Evolutionary conservation across 352 stramenopile genomes (phyloP), one percentile per base, ranked within the genome.

Genomic region (Pythium rishiriense): DNA sequence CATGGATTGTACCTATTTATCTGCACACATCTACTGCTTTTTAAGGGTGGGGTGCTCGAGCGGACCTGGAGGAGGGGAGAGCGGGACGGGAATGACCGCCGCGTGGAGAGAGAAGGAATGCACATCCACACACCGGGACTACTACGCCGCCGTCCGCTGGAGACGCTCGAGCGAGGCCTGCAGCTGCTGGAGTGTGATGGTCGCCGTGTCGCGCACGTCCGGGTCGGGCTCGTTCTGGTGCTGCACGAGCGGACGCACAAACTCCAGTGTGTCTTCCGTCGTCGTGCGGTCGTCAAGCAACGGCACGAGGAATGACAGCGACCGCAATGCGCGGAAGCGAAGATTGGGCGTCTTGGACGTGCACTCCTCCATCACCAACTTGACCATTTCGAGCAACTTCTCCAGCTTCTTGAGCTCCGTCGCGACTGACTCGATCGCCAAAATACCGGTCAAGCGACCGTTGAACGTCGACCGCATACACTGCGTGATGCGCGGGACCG

Each of bases 401-500:
- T 88, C 85, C 54, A 87, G 72, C 29, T 75, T 69, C 59, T 90
- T 79, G 21, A 94, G 69, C 51, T 88, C 77, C 5, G 52, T 41
- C 2, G 85, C 82, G 51, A 91, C 66, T 21, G 83, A 49, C 72
- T 94, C 85, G 24, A 93, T 74, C 43, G 85, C 85, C 17, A 79
- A 55, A 31, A 94, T 74, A 11, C 75, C 85, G 14, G 85, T 94
- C 47, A 94, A 62, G 21, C 78, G 77, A 11, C 74, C 73, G 62
- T 93, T 82, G 62, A 94, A 94, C 12, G 83, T 91, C 47, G 77
- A 84, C 29, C 87, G 75, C 58, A 94, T 70, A 37, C 79, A 92
- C 52, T 78, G 56, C 4, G 69, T 80, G 33, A 93, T 77, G 49
- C 72, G 74, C 57, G 81, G 80, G 11, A 91, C 66, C 37, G 68